Evolutionary conservation across 345 rosid species (phyloP), one percentile per base, ranked within the genome.

Genomic region (Psidium guajava): DNA sequence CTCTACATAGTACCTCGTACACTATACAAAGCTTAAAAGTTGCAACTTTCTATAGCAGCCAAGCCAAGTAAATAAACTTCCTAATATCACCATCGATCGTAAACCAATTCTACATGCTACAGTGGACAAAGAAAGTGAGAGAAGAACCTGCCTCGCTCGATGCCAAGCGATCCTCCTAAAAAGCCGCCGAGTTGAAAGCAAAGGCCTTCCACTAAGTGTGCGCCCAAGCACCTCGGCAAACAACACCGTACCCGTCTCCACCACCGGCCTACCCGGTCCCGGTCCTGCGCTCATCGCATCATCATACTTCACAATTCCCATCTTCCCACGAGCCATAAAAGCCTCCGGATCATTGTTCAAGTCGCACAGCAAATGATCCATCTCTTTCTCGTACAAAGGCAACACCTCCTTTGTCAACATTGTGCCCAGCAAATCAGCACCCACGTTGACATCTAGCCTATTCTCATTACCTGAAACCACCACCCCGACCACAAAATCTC

Each of bases 121-220:
- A 50, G 22, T 82, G 11, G 25, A n/a, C 47, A 32, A 32, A 80
- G n/a, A 36, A 88, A 88, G 89, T 44, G 87, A 95, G 96, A 93
- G 87, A 89, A 93, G 93, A 92, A 97, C 98, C 98, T 95, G 99
- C 99, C 98, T 97, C 95, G 93, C 94, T 90, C 98, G 98, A 73
- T 93, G 95, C 98, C 99, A 97, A 82, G 99, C 94, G 59, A 93
- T 88, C 87, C 91, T 90, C 82, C 96, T 89, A 54, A 95, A 93
- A 6, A 93, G 83, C 12, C 95, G 88, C 88, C 99, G 91, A 4
- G 93, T 91, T 21, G 99, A 97, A 86, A 97, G 95, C 94, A 97
- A 84, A 16, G 98, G 98, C 42, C 98, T 88, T 22, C 99, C 99
- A 77, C 98, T 95, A 40, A 97, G 91, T 3, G 99, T 95, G 90